Evolutionary conservation across 495 filamentous ascomycete genomes (phyloP).

Genomic region (Aspergillus biplanus): DNA sequence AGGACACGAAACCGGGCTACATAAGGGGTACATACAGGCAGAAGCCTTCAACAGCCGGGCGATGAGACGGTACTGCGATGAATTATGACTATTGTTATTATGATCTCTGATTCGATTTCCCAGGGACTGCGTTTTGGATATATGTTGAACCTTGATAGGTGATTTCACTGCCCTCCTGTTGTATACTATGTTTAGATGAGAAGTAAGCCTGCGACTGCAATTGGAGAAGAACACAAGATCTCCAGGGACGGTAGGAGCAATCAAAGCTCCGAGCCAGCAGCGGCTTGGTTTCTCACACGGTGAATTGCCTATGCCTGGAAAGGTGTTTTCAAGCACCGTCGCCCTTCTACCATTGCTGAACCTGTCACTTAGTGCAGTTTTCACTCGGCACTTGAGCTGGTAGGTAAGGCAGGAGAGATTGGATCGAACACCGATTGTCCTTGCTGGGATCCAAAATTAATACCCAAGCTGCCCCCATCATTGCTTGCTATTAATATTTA

Average conservation of each 20-base stretch:
- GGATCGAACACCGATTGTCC: neutral
- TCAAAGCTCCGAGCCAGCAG: neutral
- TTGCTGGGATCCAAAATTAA: constrained; percentile 1
- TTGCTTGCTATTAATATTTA: neutral
- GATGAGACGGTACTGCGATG: neutral
- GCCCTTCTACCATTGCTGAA: neutral
- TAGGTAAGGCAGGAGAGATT: neutral
- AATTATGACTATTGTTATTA: neutral
- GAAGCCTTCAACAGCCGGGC: neutral
- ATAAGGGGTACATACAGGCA: neutral
- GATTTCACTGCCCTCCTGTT: neutral
- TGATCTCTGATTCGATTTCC: neutral
- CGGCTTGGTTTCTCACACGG: neutral
- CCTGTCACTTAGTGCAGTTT: neutral
- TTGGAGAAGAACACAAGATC: no score
- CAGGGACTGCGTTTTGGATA: neutral
- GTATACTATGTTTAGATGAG: neutral
- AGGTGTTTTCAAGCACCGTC: no score
- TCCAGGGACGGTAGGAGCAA: neutral
- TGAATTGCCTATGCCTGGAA: neutral
- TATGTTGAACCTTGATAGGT: neutral
- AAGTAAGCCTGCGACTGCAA: neutral
- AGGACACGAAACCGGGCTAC: neutral
- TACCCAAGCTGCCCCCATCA: neutral
- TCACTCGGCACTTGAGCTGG: neutral